phyloP scores from a whole-genome alignment of 2,329 filamentous ascomycete genomes.

The Cladosporium sp. region DNA sequence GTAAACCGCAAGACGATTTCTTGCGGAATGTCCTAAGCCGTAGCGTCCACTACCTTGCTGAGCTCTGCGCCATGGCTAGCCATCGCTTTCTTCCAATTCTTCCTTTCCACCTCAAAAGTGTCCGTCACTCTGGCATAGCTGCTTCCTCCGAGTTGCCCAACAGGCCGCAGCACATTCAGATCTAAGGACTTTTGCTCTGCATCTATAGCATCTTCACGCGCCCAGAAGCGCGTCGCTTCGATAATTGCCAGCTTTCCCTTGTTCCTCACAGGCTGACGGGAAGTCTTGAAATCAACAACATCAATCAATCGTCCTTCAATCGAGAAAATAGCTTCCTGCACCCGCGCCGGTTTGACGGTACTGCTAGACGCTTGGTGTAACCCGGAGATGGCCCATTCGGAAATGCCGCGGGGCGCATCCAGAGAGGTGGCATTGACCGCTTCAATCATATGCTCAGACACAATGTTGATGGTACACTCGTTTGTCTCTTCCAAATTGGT shows the following conservation, averaged over 20 bases:
- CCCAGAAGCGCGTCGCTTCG: conserved; percentile 86
- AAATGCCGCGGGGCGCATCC: conserved; percentile 70
- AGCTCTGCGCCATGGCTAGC: background rate
- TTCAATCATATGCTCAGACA: conserved; percentile 78
- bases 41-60: background rate
- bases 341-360: conserved; percentile 65
- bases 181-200: conserved; percentile 68
- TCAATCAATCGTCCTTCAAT: conserved; percentile 76
- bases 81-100: conserved; percentile 35
- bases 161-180: conserved; percentile 65
- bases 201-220: conserved; percentile 79
- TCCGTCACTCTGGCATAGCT: conserved; percentile 70
- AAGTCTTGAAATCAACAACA: conserved; percentile 71
- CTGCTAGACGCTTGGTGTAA: conserved; percentile 65
- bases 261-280: conserved; percentile 65
- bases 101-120: conserved; percentile 66
- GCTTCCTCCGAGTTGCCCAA: conserved; percentile 79
- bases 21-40: too few species aligned
- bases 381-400: conserved; percentile 76
- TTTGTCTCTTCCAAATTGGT: conserved; percentile 65
- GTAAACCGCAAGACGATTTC: background rate
- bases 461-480: conserved; percentile 79
- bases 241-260: conserved; percentile 70
- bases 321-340: conserved; percentile 76
- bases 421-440: conserved; percentile 76